Evolutionary conservation across 257 asterid species (phyloP).

Genomic region (Plantago elongata): DNA sequence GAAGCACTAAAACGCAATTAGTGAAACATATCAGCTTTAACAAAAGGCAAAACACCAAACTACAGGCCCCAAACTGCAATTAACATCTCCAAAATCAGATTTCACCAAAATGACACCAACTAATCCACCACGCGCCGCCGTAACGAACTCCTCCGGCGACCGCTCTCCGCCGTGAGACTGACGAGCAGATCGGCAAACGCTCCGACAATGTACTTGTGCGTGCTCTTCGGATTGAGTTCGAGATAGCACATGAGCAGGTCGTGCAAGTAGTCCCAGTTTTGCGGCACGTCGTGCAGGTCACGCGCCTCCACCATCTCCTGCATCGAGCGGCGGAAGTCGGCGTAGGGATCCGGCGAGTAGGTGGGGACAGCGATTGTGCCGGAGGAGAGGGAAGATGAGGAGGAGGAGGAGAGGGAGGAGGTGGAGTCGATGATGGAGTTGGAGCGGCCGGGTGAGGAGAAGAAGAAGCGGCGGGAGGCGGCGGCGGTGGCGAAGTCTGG

Average conservation of each 20-base stretch:
- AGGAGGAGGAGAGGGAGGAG: slow-evolving; percentile 50
- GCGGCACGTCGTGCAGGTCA: slow-evolving; percentile 42
- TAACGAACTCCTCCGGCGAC: slow-evolving; percentile 26
- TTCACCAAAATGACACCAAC: background rate
- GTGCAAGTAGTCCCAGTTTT: slow-evolving; percentile 70
- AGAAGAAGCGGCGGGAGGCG: slow-evolving; percentile 92
- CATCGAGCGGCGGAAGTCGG: slow-evolving; percentile 89
- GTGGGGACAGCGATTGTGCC: slow-evolving; percentile 64
- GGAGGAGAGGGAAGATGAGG: slow-evolving; percentile 41
- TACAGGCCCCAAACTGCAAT: too few relatives aligned
- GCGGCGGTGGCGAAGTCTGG: slow-evolving; percentile 61
- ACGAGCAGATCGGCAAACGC: slow-evolving; percentile 93
- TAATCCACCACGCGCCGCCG: slow-evolving; percentile 24
- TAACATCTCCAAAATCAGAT: background rate
- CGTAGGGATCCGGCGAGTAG: slow-evolving; percentile 76
- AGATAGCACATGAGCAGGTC: slow-evolving; percentile 74
- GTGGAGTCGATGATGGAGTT: slow-evolving; percentile 82
- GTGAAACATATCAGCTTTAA: too few relatives aligned
- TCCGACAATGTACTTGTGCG: slow-evolving; percentile 80
- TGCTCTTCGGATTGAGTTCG: slow-evolving; percentile 70
- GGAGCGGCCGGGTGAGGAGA: slow-evolving; percentile 47
- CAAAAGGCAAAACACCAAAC: too few relatives aligned
- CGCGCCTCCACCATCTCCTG: slow-evolving; percentile 99
- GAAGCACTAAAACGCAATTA: too few relatives aligned
- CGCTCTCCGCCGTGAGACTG: slow-evolving; percentile 41